Percentiles rank a stretch among this genome's conserved stretches.
These are phyloP conservation scores for Hyaloperonospora arabidopsidis DNA, from an alignment of 352 stramenopile species.

Conservation along the genomic window DNA sequence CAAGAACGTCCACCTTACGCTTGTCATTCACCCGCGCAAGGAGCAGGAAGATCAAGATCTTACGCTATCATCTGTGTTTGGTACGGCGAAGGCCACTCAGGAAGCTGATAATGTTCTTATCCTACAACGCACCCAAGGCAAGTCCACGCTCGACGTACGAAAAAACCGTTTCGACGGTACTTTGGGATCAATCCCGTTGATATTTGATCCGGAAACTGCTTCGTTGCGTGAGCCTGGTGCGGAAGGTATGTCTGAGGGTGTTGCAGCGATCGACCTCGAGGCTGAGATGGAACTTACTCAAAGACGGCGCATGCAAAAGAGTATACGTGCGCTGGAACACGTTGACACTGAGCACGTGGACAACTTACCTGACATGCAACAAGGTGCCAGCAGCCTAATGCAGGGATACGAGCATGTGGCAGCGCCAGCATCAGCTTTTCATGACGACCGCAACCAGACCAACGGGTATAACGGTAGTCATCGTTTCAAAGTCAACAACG, in stretches of 20 bases:
- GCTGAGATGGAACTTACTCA: conserved; percentile 74
- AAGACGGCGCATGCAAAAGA: conserved; percentile 38
- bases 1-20: conserved; percentile 96
- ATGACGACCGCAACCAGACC: conserved; percentile 9
- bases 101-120: conserved; percentile 99
- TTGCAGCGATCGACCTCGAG: conserved; percentile 66
- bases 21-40: conserved; percentile 99
- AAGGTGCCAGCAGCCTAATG: conserved; percentile 5
- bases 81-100: conserved; percentile 98
- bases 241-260: conserved; percentile 56
- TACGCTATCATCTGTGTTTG: conserved; percentile 95
- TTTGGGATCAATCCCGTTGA: conserved; percentile 81
- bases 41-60: conserved; percentile 91
- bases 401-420: conserved; percentile 23
- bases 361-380: conserved; percentile 5
- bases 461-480: conserved; percentile 23
- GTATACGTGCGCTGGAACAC: conserved; percentile 13
- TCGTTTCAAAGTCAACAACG: conserved; percentile 22
- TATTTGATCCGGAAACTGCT: conserved; percentile 69
- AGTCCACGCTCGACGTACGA: conserved; percentile 94
- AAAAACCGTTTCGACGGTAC: conserved; percentile 94
- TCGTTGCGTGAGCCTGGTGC: conserved; percentile 60
- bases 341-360: conserved; percentile 7
- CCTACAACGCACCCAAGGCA: conserved; percentile 84
- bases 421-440: conserved; percentile 12